Evolutionary conservation across 2,329 filamentous ascomycete species (phyloP).

Genomic region (Trichoderma sp.): DNA sequence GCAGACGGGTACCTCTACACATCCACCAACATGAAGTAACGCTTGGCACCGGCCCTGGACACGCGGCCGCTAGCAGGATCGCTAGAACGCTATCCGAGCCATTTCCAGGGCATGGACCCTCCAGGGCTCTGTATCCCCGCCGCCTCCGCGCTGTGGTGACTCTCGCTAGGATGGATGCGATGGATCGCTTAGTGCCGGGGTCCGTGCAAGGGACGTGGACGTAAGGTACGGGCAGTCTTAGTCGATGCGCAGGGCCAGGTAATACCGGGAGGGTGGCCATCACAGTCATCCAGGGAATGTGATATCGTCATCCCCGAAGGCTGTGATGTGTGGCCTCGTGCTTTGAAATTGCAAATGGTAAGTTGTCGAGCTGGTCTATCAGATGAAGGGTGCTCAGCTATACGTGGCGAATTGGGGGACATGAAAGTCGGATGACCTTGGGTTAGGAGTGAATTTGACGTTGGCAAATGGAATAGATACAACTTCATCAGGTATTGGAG

Average conservation of each 20-base stretch:
- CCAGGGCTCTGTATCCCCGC: slow-evolving; percentile 7
- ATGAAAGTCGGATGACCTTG: too few species aligned
- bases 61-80: slow-evolving; percentile 8
- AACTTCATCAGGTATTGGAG: too few species aligned
- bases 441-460: too few species aligned
- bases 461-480: too few species aligned
- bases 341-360: background rate
- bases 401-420: too few species aligned
- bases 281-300: slow-evolving; percentile 23
- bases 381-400: too few species aligned
- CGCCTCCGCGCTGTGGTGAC: slow-evolving; percentile 24
- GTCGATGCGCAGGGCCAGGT: slow-evolving; percentile 24
- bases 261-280: slow-evolving; percentile 17
- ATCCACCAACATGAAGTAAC: background rate
- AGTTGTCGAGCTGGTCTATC: too few species aligned
- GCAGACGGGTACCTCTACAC: background rate
- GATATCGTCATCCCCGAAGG: background rate
- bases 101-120: slow-evolving; percentile 1
- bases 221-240: slow-evolving; percentile 6
- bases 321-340: background rate
- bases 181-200: slow-evolving; percentile 21
- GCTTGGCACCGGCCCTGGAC: slow-evolving; percentile 8
- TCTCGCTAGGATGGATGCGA: background rate
- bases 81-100: background rate
- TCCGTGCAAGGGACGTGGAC: background rate